Base-by-base conservation (phyloP, 257 asterid species). In the Cinchona pubescens region DNA sequence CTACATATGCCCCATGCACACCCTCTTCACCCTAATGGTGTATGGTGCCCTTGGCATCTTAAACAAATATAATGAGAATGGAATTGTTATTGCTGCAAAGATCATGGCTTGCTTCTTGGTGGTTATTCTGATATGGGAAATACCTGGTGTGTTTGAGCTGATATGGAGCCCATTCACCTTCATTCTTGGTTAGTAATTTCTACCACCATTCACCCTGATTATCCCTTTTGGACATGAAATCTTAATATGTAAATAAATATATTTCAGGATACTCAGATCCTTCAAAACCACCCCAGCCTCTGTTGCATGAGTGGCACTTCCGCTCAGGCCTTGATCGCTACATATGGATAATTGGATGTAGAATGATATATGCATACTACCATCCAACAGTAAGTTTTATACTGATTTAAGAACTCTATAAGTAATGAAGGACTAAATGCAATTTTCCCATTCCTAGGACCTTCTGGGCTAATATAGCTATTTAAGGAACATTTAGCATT, bases 1-100 rank as follows among this genome's bases (percentile, higher is more conserved):
- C 86, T 93, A 91, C 83, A 91, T 90, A 81, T 93, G 97, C 85
- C 97, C 96, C 65, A 93, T 93, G 98, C 97, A 90, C 80, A 91
- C 96, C 38, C 97, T 93, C 73, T 93, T 93, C 81, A 93, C 98
- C 71, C 85, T 91, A 73, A 91, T 93, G 97, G 96, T 93, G 62
- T 93, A 90, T 78, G 96, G 92, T 23, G 92, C 97, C 59, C 97
- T 93, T 78, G 96, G 91, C 75, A 86, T 91, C 75, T 87, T 84
- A 83, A 88, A 85, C 86, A 88, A 91, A 85, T 87, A 91, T 72
- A 93, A 93, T 58, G 96, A 90, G 27, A 87, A 75, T 34, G 97
- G 96, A 43, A 78, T 80, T 35, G 90, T 91, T 67, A 91, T 93
- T 79, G 93, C 93, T 79, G 79, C 82, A 34, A 93, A 91, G 81